Conservation (phyloP, 2,329 filamentous ascomycete species). For the Elsinoe arachidis region DNA sequence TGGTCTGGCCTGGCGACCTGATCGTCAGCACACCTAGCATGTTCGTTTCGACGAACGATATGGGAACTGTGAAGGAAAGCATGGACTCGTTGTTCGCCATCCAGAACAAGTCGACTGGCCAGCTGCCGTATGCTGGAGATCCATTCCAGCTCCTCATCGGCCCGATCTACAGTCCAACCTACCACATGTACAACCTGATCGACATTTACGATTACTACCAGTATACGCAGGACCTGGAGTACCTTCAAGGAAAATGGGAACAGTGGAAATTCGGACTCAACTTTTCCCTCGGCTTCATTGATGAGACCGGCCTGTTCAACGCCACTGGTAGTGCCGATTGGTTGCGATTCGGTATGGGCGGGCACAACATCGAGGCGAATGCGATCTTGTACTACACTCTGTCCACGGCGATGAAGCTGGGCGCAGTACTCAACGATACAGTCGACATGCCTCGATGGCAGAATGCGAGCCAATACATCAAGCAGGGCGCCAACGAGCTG, state of each 20-base stretch:
- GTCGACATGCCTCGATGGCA: constrained; percentile 34
- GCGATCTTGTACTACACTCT: constrained; percentile 44
- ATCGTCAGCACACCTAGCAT: constrained; percentile 47
- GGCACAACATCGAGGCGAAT: constrained; percentile 41
- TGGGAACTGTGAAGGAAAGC: constrained; percentile 15
- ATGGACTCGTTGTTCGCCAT: constrained; percentile 23
- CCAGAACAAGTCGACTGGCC: constrained; percentile 22
- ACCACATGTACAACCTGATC: constrained; percentile 45
- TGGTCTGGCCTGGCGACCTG: constrained; percentile 56
- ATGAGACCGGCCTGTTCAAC: constrained; percentile 37
- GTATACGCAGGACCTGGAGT: constrained; percentile 31
- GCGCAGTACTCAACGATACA: constrained; percentile 39
- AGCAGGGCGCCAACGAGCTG: constrained; percentile 36
- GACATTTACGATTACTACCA: constrained; percentile 38
- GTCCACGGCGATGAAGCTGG: constrained; percentile 44
- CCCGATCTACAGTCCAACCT: constrained; percentile 49
- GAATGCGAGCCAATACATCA: constrained; percentile 34
- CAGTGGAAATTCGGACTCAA: constrained; percentile 36
- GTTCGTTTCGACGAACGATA: constrained; percentile 45
- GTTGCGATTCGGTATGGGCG: constrained; percentile 44
- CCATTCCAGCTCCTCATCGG: constrained; percentile 33
- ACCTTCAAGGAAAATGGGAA: constrained; percentile 35
- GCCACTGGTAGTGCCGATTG: constrained; percentile 39
- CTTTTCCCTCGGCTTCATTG: constrained; percentile 35
- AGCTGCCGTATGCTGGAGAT: constrained; percentile 29